Base-by-base conservation (phyloP, 1,139 yeast species). In the Kazachstania sp. region DNA sequence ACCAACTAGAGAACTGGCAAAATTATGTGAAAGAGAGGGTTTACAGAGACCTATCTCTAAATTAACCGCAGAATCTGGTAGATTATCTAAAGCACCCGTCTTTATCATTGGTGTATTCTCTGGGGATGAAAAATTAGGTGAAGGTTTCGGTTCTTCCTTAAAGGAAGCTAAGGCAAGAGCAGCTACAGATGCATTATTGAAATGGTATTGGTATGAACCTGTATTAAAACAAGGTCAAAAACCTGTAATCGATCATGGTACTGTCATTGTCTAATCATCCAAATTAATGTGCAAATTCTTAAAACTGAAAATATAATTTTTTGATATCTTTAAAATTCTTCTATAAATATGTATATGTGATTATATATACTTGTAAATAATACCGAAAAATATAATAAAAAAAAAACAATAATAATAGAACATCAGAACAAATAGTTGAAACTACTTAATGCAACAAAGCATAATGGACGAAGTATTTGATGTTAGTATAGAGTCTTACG, bases 161-260 rank as follows among this genome's bases (percentile, higher is more conserved):
- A 78, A 77, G 55, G 98, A 92, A 69, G 97, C 97, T 40, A 86
- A 88, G 67, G 85, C 88, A 35, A 79, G 96, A 66, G 94, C 97
- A 30, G 86, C 88, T 44, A 94, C 88, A 43, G 85, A 85, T 66
- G 92, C 97, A 29, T 78, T 92, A 64, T 81, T 88, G 75, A 79
- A 86, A 50, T 92, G 95, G 82, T 92, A 92, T 70, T 77, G 94
- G 62, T 92, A 90, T 68, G 78, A 85, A 52, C 97, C 97, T 19
- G 68, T 83, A 43, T 72, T 75, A 51, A 69, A 61, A 41, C 62
- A 64, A 49, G 63, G 64, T 37, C 52, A 48, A 35, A 28, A 41
- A 9, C 59, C 61, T 28, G 63, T 68, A 34, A 59, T 72, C 48
- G 76, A 71, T 54, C 71, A 66, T 46, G 76, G 75, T 53, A 63